phyloP scores from a whole-genome alignment of 805 yeast species.

The Wickerhamiella hasegawae region DNA sequence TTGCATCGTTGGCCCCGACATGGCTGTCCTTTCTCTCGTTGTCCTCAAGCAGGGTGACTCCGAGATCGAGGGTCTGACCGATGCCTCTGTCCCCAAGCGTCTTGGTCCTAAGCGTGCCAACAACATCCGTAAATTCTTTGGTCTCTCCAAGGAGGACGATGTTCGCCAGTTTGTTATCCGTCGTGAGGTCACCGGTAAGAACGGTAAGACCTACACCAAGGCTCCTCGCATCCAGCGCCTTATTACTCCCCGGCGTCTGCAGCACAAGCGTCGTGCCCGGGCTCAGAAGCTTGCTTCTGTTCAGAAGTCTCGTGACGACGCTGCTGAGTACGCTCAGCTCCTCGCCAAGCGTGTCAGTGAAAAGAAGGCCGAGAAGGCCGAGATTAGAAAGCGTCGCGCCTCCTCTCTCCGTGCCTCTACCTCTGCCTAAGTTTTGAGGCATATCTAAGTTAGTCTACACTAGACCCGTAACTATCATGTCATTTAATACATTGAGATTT shows the following conservation, averaged over 20 bases:
- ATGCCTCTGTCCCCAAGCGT: constrained; percentile 91
- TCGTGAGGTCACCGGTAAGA: constrained; percentile 88
- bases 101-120: constrained; percentile 99
- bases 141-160: constrained; percentile 88
- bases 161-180: constrained; percentile 88
- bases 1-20: constrained; percentile 94
- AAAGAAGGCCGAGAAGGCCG: constrained; percentile 97
- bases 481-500: too few species aligned
- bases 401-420: too few species aligned
- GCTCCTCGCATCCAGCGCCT: constrained; percentile 99
- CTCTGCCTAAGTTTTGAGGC: too few species aligned
- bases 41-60: constrained; percentile 94
- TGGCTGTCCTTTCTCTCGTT: constrained; percentile 86
- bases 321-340: constrained; percentile 98
- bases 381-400: constrained; percentile 99
- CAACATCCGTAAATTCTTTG: constrained; percentile 99
- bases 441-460: too few species aligned
- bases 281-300: constrained; percentile 92
- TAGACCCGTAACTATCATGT: too few species aligned
- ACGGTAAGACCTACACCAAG: constrained; percentile 97
- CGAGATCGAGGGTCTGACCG: constrained; percentile 93
- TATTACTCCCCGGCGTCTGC: constrained; percentile 97
- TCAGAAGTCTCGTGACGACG: constrained; percentile 98
- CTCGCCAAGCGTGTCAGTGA: constrained; percentile 96
- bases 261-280: constrained; percentile 95